Percentiles rank a stretch among this genome's conserved stretches.
Evolutionary conservation across 352 stramenopile genomes (phyloP).

Genomic region (Globisporangium canariense): DNA sequence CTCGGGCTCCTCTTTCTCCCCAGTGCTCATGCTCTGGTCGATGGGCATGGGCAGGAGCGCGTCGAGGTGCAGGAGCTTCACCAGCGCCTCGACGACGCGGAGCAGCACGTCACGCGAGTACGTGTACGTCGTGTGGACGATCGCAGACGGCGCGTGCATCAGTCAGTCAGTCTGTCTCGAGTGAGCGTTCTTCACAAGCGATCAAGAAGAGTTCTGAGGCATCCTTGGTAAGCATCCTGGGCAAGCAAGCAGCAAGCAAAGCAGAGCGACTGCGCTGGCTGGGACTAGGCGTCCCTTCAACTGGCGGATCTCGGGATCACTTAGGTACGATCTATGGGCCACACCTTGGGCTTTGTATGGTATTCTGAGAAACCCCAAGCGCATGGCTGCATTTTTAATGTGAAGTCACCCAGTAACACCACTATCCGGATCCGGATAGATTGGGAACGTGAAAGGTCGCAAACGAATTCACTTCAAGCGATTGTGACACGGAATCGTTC

Average conservation of each 20-base stretch:
- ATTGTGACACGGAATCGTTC: not conserved
- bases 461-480: not conserved
- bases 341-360: too few species aligned
- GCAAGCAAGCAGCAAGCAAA: not conserved
- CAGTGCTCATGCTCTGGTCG: not conserved
- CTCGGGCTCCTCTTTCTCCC: constrained; percentile 5
- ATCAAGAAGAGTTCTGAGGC: not conserved
- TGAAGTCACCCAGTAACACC: too few species aligned
- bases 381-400: too few species aligned
- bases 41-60: constrained; percentile 3
- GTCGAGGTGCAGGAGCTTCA: constrained; percentile 23
- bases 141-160: not conserved
- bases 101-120: constrained; percentile 11
- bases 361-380: too few species aligned
- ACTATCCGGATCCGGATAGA: too few species aligned
- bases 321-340: too few species aligned
- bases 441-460: not conserved
- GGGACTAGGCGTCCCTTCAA: not conserved
- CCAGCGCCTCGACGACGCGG: constrained; percentile 14
- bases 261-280: not conserved
- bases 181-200: not conserved
- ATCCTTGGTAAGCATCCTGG: not conserved
- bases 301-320: too few species aligned
- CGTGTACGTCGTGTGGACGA: constrained; percentile 7
- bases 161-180: not conserved